Conservation (phyloP, 225 moss, liverwort and hornwort species). For the Straminergon stramineum region DNA sequence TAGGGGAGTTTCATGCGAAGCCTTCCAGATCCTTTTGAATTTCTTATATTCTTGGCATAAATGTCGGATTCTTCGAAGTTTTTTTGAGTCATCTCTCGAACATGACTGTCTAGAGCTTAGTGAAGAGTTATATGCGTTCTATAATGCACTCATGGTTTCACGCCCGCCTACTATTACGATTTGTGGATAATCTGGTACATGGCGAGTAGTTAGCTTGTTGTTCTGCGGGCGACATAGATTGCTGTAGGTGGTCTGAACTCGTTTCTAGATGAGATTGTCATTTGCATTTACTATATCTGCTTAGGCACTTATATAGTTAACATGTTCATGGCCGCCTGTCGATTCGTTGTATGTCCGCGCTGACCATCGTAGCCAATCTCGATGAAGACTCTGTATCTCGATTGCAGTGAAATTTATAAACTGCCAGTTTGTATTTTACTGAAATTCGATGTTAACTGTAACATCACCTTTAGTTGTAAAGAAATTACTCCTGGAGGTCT, state of each 20-base stretch:
- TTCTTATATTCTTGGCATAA: not conserved
- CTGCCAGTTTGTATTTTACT: not conserved
- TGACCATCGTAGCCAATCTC: not conserved
- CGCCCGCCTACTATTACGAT: not conserved
- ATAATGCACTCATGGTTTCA: not conserved
- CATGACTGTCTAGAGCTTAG: not conserved
- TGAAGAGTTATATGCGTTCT: not conserved
- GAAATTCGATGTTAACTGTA: not conserved
- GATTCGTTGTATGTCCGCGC: not conserved
- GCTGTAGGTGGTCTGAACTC: not conserved
- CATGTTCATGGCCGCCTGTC: not conserved
- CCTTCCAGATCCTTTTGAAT: not conserved
- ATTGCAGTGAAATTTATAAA: not conserved
- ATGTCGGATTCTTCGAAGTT: not conserved
- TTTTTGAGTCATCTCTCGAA: not conserved
- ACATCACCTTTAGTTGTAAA: not conserved
- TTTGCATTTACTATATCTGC: not conserved
- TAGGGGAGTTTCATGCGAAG: not conserved
- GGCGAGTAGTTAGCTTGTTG: not conserved
- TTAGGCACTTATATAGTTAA: not conserved
- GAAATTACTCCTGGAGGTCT: not conserved
- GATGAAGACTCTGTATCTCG: not conserved
- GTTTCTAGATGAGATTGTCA: not conserved
- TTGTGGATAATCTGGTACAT: not conserved
- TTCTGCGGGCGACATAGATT: not conserved